Conservation (phyloP, 441 rosid species). For the Populus hybrid region DNA sequence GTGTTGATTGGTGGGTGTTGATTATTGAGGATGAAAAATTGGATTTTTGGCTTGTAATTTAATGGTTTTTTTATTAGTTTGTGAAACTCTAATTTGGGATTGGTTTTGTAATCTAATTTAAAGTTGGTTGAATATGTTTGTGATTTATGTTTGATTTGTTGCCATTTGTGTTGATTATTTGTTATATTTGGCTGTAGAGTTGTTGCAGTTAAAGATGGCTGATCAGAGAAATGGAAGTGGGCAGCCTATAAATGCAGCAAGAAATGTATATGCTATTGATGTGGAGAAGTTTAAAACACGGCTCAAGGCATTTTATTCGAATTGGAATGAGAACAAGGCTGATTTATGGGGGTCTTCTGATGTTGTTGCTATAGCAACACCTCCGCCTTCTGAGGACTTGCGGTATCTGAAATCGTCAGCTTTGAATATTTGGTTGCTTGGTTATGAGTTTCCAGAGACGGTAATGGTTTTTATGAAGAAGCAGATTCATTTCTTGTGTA, state of each 20-base stretch:
- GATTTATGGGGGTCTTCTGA: background rate
- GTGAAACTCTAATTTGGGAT: too few relatives aligned
- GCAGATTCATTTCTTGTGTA: constrained; percentile 74
- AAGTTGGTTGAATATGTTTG: background rate
- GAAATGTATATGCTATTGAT: background rate
- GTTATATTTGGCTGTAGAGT: background rate
- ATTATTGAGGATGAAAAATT: background rate
- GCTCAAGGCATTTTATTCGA: too few relatives aligned
- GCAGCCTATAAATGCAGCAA: background rate
- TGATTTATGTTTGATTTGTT: background rate
- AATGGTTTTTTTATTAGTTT: background rate
- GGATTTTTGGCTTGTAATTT: background rate
- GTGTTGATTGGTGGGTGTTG: background rate
- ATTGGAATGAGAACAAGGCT: too few relatives aligned
- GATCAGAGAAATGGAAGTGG: background rate
- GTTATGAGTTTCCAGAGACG: constrained; percentile 88
- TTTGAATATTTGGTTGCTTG: constrained; percentile 73
- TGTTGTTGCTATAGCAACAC: constrained; percentile 68
- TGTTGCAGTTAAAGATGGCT: background rate
- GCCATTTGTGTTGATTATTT: background rate
- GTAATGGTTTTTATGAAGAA: constrained; percentile 68
- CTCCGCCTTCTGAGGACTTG: constrained; percentile 70
- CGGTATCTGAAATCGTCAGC: constrained; percentile 83
- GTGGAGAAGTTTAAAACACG: too few relatives aligned
- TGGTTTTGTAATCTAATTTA: background rate